Percentiles rank a stretch among this genome's conserved stretches.
These are phyloP conservation scores for Rutstroemia sp. DNA, from an alignment of 2,329 filamentous ascomycete genomes.

Conservation along the genomic window DNA sequence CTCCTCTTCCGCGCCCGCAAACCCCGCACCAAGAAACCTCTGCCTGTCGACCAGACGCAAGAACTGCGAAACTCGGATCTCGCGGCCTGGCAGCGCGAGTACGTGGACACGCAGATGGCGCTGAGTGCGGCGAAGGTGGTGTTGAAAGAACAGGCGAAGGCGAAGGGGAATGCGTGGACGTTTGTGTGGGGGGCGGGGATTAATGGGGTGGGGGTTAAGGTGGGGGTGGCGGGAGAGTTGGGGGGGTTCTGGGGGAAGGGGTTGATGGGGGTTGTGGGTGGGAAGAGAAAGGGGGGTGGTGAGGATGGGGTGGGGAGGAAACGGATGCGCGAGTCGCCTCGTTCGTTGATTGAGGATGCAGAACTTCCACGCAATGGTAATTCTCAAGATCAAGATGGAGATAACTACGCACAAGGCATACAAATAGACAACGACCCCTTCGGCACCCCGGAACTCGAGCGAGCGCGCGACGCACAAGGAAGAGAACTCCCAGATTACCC, in stretches of 20 bases:
- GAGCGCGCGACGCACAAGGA: slow-evolving; percentile 60
- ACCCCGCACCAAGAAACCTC: slow-evolving; percentile 31
- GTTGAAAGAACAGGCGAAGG: slow-evolving; percentile 35
- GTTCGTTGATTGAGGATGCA: slow-evolving; percentile 18
- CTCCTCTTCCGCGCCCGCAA: slow-evolving; percentile 25
- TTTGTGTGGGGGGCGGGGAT: slow-evolving; percentile 53
- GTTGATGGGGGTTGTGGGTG: neutral
- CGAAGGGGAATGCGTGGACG: slow-evolving; percentile 55
- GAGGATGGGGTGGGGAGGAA: neutral
- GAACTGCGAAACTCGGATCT: slow-evolving; percentile 50
- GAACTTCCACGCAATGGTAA: slow-evolving; percentile 16
- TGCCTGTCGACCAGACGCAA: slow-evolving; percentile 41
- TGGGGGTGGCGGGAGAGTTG: slow-evolving; percentile 32
- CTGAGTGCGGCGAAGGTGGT: slow-evolving; percentile 37
- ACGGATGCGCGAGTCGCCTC: neutral
- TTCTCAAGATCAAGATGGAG: neutral
- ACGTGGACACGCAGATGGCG: slow-evolving; percentile 51
- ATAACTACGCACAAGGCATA: slow-evolving; percentile 31
- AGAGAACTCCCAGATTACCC: slow-evolving; percentile 58
- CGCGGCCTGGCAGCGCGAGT: slow-evolving; percentile 49
- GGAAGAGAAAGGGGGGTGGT: neutral
- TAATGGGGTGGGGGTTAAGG: slow-evolving; percentile 43
- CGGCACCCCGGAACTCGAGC: slow-evolving; percentile 42
- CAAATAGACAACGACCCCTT: slow-evolving; percentile 32
- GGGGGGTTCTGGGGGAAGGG: slow-evolving; percentile 22